phyloP scores from a whole-genome alignment of 2,329 filamentous ascomycete genomes.

The Triangularia verruculosa region DNA sequence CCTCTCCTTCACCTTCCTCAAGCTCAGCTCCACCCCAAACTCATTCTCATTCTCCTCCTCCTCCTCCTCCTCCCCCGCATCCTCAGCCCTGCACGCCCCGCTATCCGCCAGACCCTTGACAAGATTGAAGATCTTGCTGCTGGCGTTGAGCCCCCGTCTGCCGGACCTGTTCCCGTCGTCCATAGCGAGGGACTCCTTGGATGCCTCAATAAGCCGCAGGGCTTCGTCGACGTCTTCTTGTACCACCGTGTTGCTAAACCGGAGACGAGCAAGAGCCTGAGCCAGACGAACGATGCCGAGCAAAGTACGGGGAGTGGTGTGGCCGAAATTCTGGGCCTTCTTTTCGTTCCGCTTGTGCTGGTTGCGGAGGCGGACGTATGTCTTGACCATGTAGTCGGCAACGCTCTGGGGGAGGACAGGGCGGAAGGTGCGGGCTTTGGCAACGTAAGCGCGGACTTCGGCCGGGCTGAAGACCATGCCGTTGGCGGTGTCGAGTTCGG shows the following conservation, averaged over 20 bases:
- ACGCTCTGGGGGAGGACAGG: constrained; percentile 81
- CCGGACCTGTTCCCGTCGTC: constrained; percentile 53
- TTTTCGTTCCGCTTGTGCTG: constrained; percentile 89
- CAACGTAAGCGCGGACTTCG: constrained; percentile 94
- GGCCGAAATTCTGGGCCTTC: constrained; percentile 86
- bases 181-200: constrained; percentile 83
- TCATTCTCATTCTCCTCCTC: constrained; percentile 50
- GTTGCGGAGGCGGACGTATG: constrained; percentile 91
- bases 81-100: constrained; percentile 77
- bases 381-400: constrained; percentile 94
- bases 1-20: constrained; percentile 84
- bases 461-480: constrained; percentile 81
- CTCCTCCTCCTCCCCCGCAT: constrained; percentile 59
- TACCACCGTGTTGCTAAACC: constrained; percentile 80
- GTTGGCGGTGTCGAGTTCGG: constrained; percentile 59
- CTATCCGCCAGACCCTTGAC: constrained; percentile 84
- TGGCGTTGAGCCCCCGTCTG: constrained; percentile 71
- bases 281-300: constrained; percentile 89
- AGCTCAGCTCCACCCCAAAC: constrained; percentile 67
- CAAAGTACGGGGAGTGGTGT: constrained; percentile 90
- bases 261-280: constrained; percentile 86
- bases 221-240: constrained; percentile 96
- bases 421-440: constrained; percentile 84
- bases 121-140: constrained; percentile 90
- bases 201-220: constrained; percentile 83